Evolutionary conservation across 2,329 filamentous ascomycete genomes (phyloP), one percentile per base, ranked within the genome.

Genomic region (Amylocarpus encephaloides): DNA sequence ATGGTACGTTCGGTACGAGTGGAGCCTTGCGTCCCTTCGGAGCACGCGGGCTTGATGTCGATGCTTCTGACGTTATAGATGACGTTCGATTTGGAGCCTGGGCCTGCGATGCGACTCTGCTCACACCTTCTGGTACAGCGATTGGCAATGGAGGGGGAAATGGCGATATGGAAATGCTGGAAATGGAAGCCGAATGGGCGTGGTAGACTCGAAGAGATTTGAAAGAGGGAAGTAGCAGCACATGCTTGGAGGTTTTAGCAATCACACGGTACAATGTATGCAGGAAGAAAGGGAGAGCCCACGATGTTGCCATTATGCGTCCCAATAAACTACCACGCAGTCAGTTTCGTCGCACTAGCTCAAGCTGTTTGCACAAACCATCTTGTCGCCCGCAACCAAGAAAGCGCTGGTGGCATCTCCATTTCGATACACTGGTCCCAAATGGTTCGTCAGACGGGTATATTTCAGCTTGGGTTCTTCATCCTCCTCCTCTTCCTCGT

Each of bases 221-320:
- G 65, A 97, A 86, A 5, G 82, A 80, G 1, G 93, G 91, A 15
- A 97, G 70, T 57, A 88, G 85, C 42, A 96, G 73, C 54, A 95
- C 85, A 73, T 98, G 87, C 88, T 93, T 60, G 22, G 51, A 33
- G 46, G 35, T 2, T 1, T 3, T 36, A 36, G 54, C n/a, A 34
- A 33, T 15, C 35, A 40, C 19, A 18, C 22, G n/a, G 3, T 6
- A 5, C 29, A 29, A 15, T n/a, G 1, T 33, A 16, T 18, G 9
- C 7, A 35, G 43, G 19, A 38, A 15, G 12, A 10, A 16, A 10
- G 18, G 35, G 15, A 44, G 42, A 33, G 72, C 85, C 74, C 76
- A 94, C 89, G 63, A 97, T 92, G 64, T 93, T 95, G 62, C 93
- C 93, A 71, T 95, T 95, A 68, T 98, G 92, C 30, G 93, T 96